Percentiles rank a stretch among this genome's conserved stretches.
Conservation (phyloP, 495 filamentous ascomycete genomes). For the Aspergillus nidulans region DNA sequence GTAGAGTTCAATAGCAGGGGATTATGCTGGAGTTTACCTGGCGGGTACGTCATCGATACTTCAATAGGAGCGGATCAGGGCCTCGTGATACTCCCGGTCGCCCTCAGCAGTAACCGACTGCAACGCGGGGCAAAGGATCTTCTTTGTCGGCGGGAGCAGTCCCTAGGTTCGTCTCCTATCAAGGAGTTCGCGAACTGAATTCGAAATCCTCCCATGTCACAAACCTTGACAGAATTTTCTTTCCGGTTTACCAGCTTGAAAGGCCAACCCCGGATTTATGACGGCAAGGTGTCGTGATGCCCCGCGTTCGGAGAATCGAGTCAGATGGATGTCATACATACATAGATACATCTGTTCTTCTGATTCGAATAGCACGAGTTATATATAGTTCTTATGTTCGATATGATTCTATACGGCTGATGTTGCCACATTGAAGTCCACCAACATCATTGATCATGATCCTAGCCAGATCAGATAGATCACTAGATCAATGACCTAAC, state of each 20-base stretch:
- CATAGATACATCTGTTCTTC: too few relatives aligned
- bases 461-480: neutral
- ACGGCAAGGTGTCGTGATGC: neutral
- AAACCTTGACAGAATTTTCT: neutral
- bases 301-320: neutral
- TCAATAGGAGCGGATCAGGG: neutral
- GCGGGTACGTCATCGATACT: neutral
- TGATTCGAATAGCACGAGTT: too few relatives aligned
- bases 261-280: neutral
- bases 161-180: too few relatives aligned
- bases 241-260: neutral
- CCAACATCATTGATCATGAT: neutral
- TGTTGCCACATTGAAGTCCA: neutral
- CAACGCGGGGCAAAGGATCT: neutral
- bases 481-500: neutral
- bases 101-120: neutral
- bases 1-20: neutral
- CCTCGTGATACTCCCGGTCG: neutral
- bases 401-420: neutral
- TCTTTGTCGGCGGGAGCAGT: too few relatives aligned
- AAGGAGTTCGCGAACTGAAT: neutral
- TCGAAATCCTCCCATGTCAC: neutral
- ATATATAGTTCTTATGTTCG: too few relatives aligned
- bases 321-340: neutral
- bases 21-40: neutral